Base-by-base conservation (phyloP, 352 stramenopile genomes). In the Saprolegnia diclina region DNA sequence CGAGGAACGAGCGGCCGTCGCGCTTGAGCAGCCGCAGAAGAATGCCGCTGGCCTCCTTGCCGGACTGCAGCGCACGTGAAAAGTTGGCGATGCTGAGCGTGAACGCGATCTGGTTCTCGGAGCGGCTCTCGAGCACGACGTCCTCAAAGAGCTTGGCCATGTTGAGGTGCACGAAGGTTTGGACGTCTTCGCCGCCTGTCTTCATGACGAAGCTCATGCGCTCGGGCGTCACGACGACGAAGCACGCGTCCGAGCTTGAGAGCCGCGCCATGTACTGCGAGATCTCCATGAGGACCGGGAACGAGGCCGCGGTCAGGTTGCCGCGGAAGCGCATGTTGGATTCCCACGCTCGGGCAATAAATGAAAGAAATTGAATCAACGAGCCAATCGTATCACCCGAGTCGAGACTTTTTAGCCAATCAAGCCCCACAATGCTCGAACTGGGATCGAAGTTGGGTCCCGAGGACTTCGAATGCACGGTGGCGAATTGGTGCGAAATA, bases 1-100 rank as follows among this genome's bases (percentile, higher is more conserved):
- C 91, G 42, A 94, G 72, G 61, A 89, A 91, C 56, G 85, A 90
- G 65, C 70, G 72, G 57, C 79, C 82, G 71, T 89, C 82, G 54
- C 85, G 83, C 71, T 92, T 92, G 59, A 94, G 80, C 63, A 94
- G 75, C 13, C 85, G 85, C 70, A 94, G 76, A 79, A 94, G 88
- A 56, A 94, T 82, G 18, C 81, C 83, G 61, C 81, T 88, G 16
- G 79, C 82, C 35, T 92, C 85, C 66, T 87, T 89, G 0, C 85
- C 83, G n/a, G 85, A 94, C 3, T 74, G 76, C 22, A 94, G 71
- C 7, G 85, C 85, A 64, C 88, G 82, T 40, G 85, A 80, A 35
- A 94, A 83, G 69, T 91, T 82, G 26, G 77, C 79, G 21, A 94
- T 77, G 52, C 91, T 82, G 56, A 85, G 90, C 10, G 83, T 19